These are phyloP conservation scores for Sicyos edulis DNA, from an alignment of 306 rosid species.

Conservation along the genomic window DNA sequence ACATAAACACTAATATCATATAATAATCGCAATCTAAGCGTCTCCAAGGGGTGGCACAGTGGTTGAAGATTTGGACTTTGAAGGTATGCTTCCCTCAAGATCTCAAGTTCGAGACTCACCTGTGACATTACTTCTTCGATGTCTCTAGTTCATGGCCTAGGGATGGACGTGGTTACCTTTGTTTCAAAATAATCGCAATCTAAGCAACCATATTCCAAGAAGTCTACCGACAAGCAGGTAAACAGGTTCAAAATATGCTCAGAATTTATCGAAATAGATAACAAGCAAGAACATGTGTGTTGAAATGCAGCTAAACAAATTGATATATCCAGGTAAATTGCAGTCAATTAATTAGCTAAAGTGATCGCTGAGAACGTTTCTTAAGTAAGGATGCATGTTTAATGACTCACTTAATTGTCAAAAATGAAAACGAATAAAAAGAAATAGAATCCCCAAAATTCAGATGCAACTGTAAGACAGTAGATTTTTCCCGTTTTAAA, in stretches of 20 bases:
- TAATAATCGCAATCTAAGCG: background rate
- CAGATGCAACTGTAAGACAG: background rate
- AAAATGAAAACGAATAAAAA: background rate
- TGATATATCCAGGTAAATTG: background rate
- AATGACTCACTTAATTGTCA: background rate
- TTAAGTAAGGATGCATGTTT: background rate
- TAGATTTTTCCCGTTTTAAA: background rate
- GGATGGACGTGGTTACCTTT: no score
- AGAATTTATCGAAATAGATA: background rate
- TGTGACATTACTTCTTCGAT: no score
- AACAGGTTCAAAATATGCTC: constrained; percentile 4
- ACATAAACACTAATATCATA: background rate
- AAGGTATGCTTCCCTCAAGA: no score
- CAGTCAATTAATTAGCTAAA: no score
- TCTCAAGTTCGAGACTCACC: no score
- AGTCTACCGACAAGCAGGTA: background rate
- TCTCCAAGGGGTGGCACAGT: no score
- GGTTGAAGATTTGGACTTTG: no score
- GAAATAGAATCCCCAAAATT: background rate
- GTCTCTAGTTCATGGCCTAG: no score
- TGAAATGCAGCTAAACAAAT: background rate
- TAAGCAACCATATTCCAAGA: background rate
- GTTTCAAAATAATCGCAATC: no score
- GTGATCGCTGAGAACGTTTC: no score
- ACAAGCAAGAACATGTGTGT: background rate